phyloP scores from a whole-genome alignment of 192 early-diverging fungal genomes.

The Linnemannia elongata region DNA sequence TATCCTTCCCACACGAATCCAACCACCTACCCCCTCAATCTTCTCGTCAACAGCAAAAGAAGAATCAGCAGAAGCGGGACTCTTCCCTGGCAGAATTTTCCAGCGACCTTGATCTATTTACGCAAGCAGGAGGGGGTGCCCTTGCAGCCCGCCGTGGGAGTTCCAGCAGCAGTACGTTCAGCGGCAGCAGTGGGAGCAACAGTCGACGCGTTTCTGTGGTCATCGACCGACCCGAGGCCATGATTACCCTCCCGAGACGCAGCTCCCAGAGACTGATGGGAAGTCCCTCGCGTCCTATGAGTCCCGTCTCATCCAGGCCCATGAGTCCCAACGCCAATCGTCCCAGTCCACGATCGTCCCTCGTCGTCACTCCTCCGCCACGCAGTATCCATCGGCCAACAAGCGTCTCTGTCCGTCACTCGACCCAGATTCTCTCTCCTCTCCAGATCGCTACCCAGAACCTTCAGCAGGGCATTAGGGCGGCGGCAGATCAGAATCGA shows the following conservation, averaged over 20 bases:
- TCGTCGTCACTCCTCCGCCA: conserved; percentile 47
- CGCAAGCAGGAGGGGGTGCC: background rate
- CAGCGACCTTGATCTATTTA: conserved; percentile 1
- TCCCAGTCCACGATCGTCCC: conserved; percentile 26
- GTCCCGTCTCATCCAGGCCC: conserved; percentile 46
- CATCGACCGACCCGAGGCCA: conserved; percentile 28
- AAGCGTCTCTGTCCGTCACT: conserved; percentile 32
- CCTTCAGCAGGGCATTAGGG: background rate
- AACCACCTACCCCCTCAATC: background rate
- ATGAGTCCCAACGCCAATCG: conserved; percentile 33
- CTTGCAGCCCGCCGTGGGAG: background rate
- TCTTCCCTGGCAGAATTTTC: conserved; percentile 5
- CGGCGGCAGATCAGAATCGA: background rate
- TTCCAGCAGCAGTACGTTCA: conserved; percentile 13
- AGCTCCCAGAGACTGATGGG: conserved; percentile 42
- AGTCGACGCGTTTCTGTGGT: conserved; percentile 37
- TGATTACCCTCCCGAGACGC: conserved; percentile 39
- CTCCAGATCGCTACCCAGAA: conserved; percentile 8
- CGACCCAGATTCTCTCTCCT: conserved; percentile 22
- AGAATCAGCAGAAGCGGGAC: background rate
- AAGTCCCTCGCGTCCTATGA: conserved; percentile 43
- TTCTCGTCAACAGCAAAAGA: background rate
- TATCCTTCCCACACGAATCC: background rate
- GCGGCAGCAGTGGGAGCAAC: conserved; percentile 2
- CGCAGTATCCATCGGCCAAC: conserved; percentile 46